Percentiles rank a stretch among this genome's conserved stretches.
phyloP scores from a whole-genome alignment of 176 grass and related monocot species.

The Triticum turgidum region DNA sequence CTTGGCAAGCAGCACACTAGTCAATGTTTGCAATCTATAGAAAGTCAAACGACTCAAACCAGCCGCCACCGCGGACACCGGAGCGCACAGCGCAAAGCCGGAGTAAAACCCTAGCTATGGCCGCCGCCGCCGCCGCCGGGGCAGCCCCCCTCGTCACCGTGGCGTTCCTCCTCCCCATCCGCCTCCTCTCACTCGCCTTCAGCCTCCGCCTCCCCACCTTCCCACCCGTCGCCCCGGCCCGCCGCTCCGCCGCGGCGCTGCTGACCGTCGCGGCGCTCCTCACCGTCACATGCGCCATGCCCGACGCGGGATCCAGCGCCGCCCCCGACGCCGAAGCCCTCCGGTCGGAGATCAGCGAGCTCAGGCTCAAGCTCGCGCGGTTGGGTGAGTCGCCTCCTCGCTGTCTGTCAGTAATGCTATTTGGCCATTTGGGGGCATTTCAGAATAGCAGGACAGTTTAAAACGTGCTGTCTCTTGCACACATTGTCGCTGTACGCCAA shows the following conservation, averaged over 20 bases:
- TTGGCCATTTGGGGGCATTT: not conserved
- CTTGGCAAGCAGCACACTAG: not conserved
- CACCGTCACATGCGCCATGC: conserved; percentile 34
- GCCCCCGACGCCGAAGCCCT: conserved; percentile 4
- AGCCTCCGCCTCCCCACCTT: not conserved
- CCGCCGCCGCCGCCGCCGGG: conserved; percentile 30
- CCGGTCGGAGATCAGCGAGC: conserved; percentile 50
- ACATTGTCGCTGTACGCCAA: not conserved
- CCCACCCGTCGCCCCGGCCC: not conserved
- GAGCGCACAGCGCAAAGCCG: not conserved
- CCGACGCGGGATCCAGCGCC: conserved; percentile 1
- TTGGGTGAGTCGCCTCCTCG: conserved; percentile 47
- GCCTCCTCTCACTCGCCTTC: conserved; percentile 34
- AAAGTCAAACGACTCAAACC: not conserved
- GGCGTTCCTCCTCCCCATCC: conserved; percentile 46
- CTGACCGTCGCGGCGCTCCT: conserved; percentile 41
- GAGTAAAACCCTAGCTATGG: conserved; percentile 51
- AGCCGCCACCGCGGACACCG: not conserved
- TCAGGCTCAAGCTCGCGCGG: conserved; percentile 55
- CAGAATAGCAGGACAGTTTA: not conserved
- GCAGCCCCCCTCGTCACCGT: conserved; percentile 24
- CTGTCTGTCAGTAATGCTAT: not conserved
- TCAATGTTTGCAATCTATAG: not conserved
- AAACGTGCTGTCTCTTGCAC: not conserved
- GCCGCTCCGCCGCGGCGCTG: conserved; percentile 25